These are phyloP conservation scores for Arthrobotrys iridis DNA, from an alignment of 2,329 filamentous ascomycete genomes.

Conservation along the genomic window DNA sequence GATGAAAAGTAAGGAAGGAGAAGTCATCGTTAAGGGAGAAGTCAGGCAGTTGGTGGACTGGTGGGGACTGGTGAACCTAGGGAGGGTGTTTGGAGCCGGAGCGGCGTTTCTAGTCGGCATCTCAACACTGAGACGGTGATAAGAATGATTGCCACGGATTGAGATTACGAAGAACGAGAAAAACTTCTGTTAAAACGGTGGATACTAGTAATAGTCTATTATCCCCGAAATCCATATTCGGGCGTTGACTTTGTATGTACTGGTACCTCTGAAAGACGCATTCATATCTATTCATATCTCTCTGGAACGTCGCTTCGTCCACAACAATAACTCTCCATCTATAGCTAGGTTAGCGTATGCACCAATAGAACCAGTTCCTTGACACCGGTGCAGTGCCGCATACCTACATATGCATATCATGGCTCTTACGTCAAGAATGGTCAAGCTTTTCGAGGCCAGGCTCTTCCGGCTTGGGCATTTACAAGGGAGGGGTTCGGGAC, in stretches of 20 bases:
- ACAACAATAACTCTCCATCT: no score
- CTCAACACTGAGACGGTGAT: not conserved
- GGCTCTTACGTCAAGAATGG: not conserved
- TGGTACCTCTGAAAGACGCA: no score
- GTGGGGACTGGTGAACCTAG: constrained; percentile 42
- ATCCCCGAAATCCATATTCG: no score
- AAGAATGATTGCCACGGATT: not conserved
- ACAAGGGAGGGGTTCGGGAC: not conserved
- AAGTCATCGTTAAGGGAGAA: constrained; percentile 35
- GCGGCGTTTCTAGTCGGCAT: constrained; percentile 18
- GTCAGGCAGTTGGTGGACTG: constrained; percentile 40
- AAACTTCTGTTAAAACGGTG: no score
- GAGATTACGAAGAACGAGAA: no score
- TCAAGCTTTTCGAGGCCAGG: constrained; percentile 19
- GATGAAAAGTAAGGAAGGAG: not conserved
- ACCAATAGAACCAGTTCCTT: not conserved
- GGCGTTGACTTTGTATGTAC: no score
- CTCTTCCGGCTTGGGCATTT: not conserved
- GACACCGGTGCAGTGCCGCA: constrained; percentile 10
- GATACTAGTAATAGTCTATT: no score
- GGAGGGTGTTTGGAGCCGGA: constrained; percentile 12
- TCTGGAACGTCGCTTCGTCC: no score
- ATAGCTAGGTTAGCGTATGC: no score
- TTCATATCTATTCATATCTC: no score
- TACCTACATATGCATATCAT: constrained; percentile 4